These are phyloP conservation scores for Colletotrichum karsti DNA, from an alignment of 2,329 filamentous ascomycete genomes.

Conservation along the genomic window DNA sequence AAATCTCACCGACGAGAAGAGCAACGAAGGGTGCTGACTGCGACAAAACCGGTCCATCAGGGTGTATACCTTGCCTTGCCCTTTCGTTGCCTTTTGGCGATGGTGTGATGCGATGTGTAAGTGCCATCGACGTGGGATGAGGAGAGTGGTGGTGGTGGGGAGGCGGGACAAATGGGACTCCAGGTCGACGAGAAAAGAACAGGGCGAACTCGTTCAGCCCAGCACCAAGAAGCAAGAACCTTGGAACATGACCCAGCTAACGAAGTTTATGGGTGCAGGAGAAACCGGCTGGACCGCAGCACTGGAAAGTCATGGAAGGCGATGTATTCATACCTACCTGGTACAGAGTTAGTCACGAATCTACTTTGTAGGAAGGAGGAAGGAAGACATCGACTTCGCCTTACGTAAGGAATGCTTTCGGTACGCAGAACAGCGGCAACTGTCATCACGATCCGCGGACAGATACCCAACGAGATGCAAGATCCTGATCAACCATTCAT, in stretches of 20 bases:
- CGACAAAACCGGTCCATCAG: background rate
- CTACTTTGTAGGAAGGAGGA: background rate
- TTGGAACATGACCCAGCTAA: background rate
- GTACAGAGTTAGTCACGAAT: too few species aligned
- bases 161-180: background rate
- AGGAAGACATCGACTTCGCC: background rate
- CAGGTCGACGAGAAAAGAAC: background rate
- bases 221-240: background rate
- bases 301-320: background rate
- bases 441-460: background rate
- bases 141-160: background rate
- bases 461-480: background rate
- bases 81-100: background rate
- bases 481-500: conserved; percentile 2
- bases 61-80: background rate
- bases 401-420: background rate
- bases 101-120: conserved; percentile 1
- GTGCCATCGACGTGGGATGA: conserved; percentile 4
- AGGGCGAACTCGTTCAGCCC: background rate
- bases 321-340: too few species aligned
- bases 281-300: background rate
- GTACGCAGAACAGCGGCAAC: background rate
- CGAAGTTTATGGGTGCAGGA: background rate
- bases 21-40: background rate
- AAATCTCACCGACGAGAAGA: background rate